Conservation (phyloP, 176 grass and related monocot genomes). For the Alopecurus myosuroides region DNA sequence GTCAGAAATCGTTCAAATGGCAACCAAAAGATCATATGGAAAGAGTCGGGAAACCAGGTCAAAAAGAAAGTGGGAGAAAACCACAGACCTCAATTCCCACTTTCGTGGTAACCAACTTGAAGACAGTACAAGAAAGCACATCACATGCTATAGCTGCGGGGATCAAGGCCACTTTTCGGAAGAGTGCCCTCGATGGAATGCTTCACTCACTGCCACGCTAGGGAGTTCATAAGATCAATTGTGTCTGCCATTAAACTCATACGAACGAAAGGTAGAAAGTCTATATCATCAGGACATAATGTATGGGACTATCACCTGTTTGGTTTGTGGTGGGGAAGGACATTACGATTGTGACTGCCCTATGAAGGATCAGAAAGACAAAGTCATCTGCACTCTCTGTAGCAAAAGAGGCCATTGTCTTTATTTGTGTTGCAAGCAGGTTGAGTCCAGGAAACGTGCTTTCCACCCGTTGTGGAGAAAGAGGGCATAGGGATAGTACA, state of each 20-base stretch:
- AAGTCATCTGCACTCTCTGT: background rate
- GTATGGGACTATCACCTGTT: background rate
- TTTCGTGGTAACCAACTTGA: background rate
- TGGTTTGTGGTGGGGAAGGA: background rate
- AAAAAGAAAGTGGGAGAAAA: background rate
- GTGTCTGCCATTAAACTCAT: background rate
- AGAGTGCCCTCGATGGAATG: background rate
- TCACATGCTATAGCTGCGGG: background rate
- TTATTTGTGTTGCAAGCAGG: background rate
- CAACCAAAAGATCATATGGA: background rate
- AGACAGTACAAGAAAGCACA: background rate
- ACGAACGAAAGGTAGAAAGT: background rate
- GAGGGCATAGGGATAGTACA: background rate
- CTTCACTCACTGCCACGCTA: background rate
- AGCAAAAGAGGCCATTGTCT: background rate
- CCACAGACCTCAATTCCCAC: background rate
- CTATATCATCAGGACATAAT: background rate
- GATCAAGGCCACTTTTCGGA: background rate
- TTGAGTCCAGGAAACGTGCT: background rate
- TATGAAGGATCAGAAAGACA: background rate
- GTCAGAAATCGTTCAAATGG: background rate
- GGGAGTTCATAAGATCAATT: background rate
- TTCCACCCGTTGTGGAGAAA: constrained; percentile 12
- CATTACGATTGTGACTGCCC: background rate
- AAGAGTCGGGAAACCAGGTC: background rate